Evolutionary conservation across 805 yeast species (phyloP).

Genomic region (Saccharomycopsis sp.): DNA sequence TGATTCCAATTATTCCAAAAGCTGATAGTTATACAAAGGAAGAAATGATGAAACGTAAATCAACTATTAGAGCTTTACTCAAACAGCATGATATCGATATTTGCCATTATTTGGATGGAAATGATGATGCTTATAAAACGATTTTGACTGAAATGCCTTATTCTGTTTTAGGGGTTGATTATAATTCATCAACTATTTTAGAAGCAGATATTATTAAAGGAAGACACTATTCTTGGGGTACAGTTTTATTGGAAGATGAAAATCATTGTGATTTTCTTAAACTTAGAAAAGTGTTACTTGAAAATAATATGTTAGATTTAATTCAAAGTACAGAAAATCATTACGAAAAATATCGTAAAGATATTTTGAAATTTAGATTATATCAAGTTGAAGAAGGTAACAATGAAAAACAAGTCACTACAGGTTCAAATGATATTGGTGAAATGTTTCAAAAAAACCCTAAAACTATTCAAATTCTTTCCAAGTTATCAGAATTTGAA

Average conservation of each 20-base stretch:
- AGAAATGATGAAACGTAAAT: conserved; percentile 48
- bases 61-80: conserved; percentile 39
- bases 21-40: conserved; percentile 60
- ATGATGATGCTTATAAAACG: conserved; percentile 25
- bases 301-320: conserved; percentile 67
- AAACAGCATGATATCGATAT: conserved; percentile 44
- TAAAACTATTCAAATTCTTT: not conserved
- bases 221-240: conserved; percentile 77
- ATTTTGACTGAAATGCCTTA: conserved; percentile 48
- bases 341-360: conserved; percentile 59
- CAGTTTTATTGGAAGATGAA: conserved; percentile 71
- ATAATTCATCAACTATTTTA: conserved; percentile 38
- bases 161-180: conserved; percentile 43
- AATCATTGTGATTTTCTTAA: conserved; percentile 66
- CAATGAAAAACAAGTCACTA: not conserved
- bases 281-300: conserved; percentile 55
- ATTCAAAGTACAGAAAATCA: conserved; percentile 64
- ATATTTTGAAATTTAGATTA: conserved; percentile 41
- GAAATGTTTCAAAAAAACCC: not conserved
- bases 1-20: conserved; percentile 74
- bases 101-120: conserved; percentile 42
- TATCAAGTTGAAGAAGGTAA: conserved; percentile 2
- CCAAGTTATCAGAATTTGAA: conserved; percentile 3
- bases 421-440: not conserved
- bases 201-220: conserved; percentile 46